phyloP scores from a whole-genome alignment of 495 filamentous ascomycete genomes.

The Tuber indicum region DNA sequence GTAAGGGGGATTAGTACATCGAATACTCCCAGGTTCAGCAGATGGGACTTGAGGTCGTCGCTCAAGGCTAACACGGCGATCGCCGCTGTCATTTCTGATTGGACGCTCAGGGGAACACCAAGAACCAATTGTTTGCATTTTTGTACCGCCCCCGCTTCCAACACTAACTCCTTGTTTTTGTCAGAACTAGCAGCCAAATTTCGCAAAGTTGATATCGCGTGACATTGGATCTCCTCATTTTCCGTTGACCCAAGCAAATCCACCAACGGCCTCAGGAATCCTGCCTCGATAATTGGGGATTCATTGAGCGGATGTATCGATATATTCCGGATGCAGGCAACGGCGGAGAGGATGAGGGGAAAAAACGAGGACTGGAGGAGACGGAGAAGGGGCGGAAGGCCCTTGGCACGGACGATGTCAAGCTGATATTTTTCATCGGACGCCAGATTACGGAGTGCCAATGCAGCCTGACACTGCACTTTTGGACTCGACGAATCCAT shows the following conservation, averaged over 20 bases:
- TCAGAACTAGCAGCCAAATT: constrained; percentile 96
- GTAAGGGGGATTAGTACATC: constrained; percentile 94
- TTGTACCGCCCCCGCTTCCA: constrained; percentile 93
- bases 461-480: constrained; percentile 93
- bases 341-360: constrained; percentile 90
- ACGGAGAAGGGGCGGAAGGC: constrained; percentile 73
- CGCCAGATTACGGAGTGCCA: constrained; percentile 88
- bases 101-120: constrained; percentile 85
- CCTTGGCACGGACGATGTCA: constrained; percentile 85
- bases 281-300: constrained; percentile 97
- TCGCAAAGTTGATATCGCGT: constrained; percentile 92
- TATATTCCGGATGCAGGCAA: constrained; percentile 97
- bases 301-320: constrained; percentile 98
- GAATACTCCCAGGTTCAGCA: constrained; percentile 90
- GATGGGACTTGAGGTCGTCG: constrained; percentile 86
- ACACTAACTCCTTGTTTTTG: constrained; percentile 88
- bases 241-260: constrained; percentile 91
- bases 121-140: constrained; percentile 97
- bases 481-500: constrained; percentile 98
- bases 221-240: constrained; percentile 97
- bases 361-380: constrained; percentile 91
- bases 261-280: constrained; percentile 86
- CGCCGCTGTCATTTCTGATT: constrained; percentile 98
- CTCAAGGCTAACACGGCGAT: constrained; percentile 96
- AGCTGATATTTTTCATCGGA: constrained; percentile 98